Evolutionary conservation across 495 filamentous ascomycete species (phyloP).

Genomic region (Hypomontagnella submonticulosa): DNA sequence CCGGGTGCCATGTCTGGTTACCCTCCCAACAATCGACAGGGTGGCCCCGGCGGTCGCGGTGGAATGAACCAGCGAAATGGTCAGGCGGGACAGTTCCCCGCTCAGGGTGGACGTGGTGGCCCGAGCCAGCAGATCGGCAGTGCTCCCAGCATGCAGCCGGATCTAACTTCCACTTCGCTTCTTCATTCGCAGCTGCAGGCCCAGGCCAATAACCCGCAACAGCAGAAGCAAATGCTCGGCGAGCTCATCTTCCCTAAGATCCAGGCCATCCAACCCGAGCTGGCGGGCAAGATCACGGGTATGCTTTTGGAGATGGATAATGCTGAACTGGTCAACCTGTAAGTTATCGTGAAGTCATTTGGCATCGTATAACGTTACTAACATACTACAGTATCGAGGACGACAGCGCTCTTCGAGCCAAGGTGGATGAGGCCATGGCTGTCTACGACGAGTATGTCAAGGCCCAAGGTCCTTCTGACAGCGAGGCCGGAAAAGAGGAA

Average conservation of each 20-base stretch:
- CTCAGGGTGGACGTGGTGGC: conserved; percentile 68
- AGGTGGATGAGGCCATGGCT: conserved; percentile 95
- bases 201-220: conserved; percentile 64
- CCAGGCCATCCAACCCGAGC: conserved; percentile 86
- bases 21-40: conserved; percentile 62
- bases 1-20: conserved; percentile 72
- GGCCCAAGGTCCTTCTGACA: conserved; percentile 66
- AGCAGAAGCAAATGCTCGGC: conserved; percentile 98
- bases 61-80: conserved; percentile 52
- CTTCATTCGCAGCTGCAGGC: conserved; percentile 63
- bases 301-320: conserved; percentile 99
- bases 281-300: conserved; percentile 99
- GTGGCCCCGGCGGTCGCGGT: conserved; percentile 57
- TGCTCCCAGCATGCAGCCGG: conserved; percentile 48
- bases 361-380: conserved; percentile 28
- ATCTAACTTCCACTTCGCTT: conserved; percentile 53
- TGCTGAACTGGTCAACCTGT: conserved; percentile 90
- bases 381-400: conserved; percentile 78
- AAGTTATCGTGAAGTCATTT: conserved; percentile 61
- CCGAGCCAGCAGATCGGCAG: conserved; percentile 48
- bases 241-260: conserved; percentile 99
- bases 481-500: conserved; percentile 60
- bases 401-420: conserved; percentile 85
- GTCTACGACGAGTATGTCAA: conserved; percentile 99
- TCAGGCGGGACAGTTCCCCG: conserved; percentile 48